Percentiles rank a stretch among this genome's conserved stretches.
These are phyloP conservation scores for Pseudonitzschia delicatissima DNA, from an alignment of 108 stramenopile species.

Conservation along the genomic window DNA sequence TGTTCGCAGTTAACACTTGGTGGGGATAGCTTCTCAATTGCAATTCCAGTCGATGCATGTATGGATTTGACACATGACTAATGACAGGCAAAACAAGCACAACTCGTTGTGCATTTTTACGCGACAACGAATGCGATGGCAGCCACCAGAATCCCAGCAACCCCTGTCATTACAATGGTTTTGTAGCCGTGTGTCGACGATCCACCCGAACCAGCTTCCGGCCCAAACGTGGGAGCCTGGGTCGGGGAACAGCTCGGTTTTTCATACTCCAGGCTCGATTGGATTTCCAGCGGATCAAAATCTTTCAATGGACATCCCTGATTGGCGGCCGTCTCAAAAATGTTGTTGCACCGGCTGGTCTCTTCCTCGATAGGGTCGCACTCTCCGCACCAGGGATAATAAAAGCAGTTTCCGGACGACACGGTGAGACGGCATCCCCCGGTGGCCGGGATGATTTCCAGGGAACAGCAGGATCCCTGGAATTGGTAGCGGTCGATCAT, in stretches of 20 bases:
- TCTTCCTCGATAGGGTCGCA: slow-evolving; percentile 1
- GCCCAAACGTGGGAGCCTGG: neutral
- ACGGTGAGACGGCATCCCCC: slow-evolving; percentile 31
- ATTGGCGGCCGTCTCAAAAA: neutral
- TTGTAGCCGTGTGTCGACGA: too few species aligned
- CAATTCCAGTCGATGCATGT: too few species aligned
- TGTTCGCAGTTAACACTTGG: too few species aligned
- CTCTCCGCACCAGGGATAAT: slow-evolving; percentile 22
- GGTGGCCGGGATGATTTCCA: slow-evolving; percentile 23
- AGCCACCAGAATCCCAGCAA: too few species aligned
- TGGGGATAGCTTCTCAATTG: too few species aligned
- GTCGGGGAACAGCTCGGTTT: slow-evolving; percentile 1
- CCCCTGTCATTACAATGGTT: too few species aligned
- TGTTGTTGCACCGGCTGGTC: neutral
- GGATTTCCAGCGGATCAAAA: slow-evolving; percentile 1
- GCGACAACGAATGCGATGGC: too few species aligned
- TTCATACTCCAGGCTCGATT: neutral
- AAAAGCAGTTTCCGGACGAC: slow-evolving; percentile 23
- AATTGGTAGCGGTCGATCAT: slow-evolving; percentile 18
- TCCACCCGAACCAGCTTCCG: too few species aligned
- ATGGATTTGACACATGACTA: too few species aligned
- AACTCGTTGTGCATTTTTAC: too few species aligned
- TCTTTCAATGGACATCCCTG: neutral
- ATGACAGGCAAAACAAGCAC: too few species aligned
- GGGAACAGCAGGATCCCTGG: slow-evolving; percentile 28